Evolutionary conservation across 2,329 filamentous ascomycete species (phyloP).

Genomic region (Ceratocystis smalleyi): DNA sequence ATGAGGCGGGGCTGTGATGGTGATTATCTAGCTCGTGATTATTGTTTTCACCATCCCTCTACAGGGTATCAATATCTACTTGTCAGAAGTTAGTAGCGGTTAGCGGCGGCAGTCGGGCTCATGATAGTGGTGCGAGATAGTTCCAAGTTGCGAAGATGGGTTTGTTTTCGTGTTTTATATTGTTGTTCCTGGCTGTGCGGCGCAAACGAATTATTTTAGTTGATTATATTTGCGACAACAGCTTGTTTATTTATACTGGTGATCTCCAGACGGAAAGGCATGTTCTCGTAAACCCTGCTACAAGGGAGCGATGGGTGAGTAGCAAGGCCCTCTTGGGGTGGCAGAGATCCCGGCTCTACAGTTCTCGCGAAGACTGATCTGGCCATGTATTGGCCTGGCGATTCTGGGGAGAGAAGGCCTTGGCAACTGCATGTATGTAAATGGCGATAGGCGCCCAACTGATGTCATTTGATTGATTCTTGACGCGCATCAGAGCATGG

Average conservation of each 20-base stretch:
- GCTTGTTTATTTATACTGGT: not conserved
- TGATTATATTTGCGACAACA: not conserved
- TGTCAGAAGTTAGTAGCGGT: not conserved
- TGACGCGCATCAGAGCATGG: too few species aligned
- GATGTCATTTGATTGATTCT: too few species aligned
- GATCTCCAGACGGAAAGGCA: not conserved
- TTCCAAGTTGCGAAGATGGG: not conserved
- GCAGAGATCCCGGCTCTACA: too few species aligned
- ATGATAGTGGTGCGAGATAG: not conserved
- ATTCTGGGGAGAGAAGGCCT: too few species aligned
- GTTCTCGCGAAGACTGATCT: too few species aligned
- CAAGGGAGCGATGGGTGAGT: too few species aligned
- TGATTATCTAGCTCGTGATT: not conserved
- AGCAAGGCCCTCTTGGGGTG: too few species aligned
- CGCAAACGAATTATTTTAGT: not conserved
- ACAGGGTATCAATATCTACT: not conserved
- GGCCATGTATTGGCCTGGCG: too few species aligned
- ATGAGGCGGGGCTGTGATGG: conserved; percentile 11
- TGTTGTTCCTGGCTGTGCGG: not conserved
- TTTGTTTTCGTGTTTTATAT: not conserved
- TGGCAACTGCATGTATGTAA: too few species aligned
- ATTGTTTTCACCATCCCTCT: not conserved
- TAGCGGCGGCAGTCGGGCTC: not conserved
- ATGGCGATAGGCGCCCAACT: too few species aligned
- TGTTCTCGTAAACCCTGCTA: not conserved